These are phyloP conservation scores for Elongisporangium anandrum DNA, from an alignment of 352 stramenopile species.

Conservation along the genomic window DNA sequence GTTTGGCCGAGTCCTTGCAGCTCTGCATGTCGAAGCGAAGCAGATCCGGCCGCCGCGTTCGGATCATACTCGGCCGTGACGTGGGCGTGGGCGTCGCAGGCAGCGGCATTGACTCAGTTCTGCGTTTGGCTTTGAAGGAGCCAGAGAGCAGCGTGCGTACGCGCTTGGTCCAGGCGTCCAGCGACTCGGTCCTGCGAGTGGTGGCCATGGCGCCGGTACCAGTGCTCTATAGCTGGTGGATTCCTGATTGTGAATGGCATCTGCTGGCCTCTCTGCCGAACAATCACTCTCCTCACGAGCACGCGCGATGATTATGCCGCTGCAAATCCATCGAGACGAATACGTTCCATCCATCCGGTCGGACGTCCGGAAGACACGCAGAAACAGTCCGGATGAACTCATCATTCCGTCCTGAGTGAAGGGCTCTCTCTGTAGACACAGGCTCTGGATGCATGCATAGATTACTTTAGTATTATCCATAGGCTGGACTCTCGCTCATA, in stretches of 20 bases:
- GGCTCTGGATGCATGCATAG: not conserved
- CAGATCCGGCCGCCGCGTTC: not conserved
- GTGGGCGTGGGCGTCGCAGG: not conserved
- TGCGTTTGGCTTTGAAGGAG: not conserved
- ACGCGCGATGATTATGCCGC: not conserved
- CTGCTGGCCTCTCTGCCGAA: not conserved
- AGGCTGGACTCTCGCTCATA: not conserved
- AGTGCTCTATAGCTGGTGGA: not conserved
- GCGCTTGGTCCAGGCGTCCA: not conserved
- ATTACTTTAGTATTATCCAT: too few relatives aligned
- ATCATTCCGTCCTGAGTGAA: not conserved
- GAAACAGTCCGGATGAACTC: not conserved
- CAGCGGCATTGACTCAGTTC: not conserved
- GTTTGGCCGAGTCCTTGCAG: not conserved
- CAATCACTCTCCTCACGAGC: not conserved
- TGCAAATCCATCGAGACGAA: not conserved
- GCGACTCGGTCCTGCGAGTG: not conserved
- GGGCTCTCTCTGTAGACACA: not conserved
- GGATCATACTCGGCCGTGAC: not conserved
- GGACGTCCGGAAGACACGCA: not conserved
- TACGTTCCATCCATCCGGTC: not conserved
- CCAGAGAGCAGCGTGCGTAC: not conserved
- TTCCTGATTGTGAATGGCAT: too few relatives aligned
- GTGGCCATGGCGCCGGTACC: not conserved
- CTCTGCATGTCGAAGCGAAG: not conserved